These are phyloP conservation scores for Euphrasia confusa DNA, from an alignment of 257 asterid species.

Conservation along the genomic window DNA sequence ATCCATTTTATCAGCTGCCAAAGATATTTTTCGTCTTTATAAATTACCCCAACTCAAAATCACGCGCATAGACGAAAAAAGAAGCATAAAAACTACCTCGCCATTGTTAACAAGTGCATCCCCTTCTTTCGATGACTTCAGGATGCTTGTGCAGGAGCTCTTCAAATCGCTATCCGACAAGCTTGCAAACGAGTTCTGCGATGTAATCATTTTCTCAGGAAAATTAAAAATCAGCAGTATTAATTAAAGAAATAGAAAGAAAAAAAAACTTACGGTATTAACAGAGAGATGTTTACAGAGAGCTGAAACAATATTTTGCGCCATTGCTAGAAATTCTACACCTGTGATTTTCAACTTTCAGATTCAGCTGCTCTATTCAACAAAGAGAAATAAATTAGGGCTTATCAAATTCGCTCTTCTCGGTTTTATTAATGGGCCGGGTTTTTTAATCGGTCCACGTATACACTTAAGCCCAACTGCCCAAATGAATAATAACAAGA, in stretches of 20 bases:
- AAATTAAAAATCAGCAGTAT: too few species aligned
- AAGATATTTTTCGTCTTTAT: conserved; percentile 11
- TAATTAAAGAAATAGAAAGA: not conserved
- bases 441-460: not conserved
- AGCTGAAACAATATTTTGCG: conserved; percentile 40
- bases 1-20: conserved; percentile 57
- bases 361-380: not conserved
- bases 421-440: conserved; percentile 10
- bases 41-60: conserved; percentile 8
- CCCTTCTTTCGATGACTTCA: conserved; percentile 39
- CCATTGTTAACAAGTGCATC: conserved; percentile 27
- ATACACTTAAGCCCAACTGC: not conserved
- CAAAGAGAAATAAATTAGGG: conserved; percentile 18
- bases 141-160: conserved; percentile 41
- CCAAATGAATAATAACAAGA: not conserved
- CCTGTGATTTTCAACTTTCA: not conserved
- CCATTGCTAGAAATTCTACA: conserved; percentile 35
- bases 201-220: not conserved
- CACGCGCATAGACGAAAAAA: not conserved
- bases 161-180: conserved; percentile 41
- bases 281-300: conserved; percentile 50
- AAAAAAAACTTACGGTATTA: conserved; percentile 43
- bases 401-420: not conserved
- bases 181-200: conserved; percentile 41
- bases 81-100: conserved; percentile 43